These are phyloP conservation scores for Aspergillus caelatus DNA, from an alignment of 2,329 filamentous ascomycete genomes.

Conservation along the genomic window DNA sequence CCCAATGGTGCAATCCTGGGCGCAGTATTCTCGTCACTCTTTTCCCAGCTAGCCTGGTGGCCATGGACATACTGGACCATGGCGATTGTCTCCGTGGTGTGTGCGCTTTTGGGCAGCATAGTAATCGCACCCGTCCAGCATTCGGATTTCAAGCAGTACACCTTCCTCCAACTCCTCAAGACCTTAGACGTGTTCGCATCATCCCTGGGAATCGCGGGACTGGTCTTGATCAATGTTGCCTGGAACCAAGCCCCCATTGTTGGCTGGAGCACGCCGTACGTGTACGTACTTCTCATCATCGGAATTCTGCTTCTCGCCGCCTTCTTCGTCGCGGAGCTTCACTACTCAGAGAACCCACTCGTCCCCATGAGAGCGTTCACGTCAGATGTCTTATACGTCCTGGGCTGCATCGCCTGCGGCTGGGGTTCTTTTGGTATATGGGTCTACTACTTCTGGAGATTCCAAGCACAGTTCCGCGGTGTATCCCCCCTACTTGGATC, in stretches of 20 bases:
- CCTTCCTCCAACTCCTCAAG: conserved; percentile 14
- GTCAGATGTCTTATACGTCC: conserved; percentile 35
- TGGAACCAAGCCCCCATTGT: conserved; percentile 67
- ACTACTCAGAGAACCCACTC: conserved; percentile 54
- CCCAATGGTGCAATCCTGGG: conserved; percentile 51
- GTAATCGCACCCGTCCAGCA: conserved; percentile 29
- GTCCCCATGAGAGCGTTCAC: conserved; percentile 55
- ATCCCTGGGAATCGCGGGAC: conserved; percentile 53
- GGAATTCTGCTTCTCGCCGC: conserved; percentile 56
- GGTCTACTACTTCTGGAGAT: conserved; percentile 45
- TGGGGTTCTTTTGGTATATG: conserved; percentile 47
- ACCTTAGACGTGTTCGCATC: conserved; percentile 46
- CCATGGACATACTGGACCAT: conserved; percentile 55
- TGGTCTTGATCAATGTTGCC: conserved; percentile 67
- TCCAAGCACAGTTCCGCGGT: conserved; percentile 29
- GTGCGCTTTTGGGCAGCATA: conserved; percentile 40
- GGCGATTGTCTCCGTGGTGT: conserved; percentile 37
- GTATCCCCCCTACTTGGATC: conserved; percentile 31
- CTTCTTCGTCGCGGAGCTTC: conserved; percentile 58
- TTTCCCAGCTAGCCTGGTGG: conserved; percentile 53
- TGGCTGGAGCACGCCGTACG: conserved; percentile 60
- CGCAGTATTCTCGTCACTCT: conserved; percentile 43
- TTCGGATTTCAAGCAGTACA: not conserved
- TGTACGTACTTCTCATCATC: conserved; percentile 61
- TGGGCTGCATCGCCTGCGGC: conserved; percentile 44